These are phyloP conservation scores for Trypanosoma mega DNA, from an alignment of 208 protist genomes.

Conservation along the genomic window DNA sequence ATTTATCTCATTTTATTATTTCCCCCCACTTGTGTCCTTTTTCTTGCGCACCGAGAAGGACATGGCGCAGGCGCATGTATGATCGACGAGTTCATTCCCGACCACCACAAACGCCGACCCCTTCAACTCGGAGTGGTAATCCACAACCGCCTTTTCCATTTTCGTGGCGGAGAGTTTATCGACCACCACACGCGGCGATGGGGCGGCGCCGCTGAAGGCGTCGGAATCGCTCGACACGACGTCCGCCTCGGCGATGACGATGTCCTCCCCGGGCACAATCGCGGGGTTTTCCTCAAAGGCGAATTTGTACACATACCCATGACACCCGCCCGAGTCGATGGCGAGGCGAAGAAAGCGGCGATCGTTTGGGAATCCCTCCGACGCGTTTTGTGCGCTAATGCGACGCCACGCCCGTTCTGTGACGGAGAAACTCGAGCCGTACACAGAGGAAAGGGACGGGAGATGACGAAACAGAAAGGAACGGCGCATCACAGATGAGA, in stretches of 20 bases:
- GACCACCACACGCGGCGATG: slow-evolving; percentile 60
- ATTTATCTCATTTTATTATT: not conserved
- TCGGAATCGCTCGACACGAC: slow-evolving; percentile 25
- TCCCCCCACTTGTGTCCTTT: slow-evolving; percentile 1
- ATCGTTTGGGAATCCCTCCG: slow-evolving; percentile 78
- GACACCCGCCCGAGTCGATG: slow-evolving; percentile 87
- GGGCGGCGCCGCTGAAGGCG: slow-evolving; percentile 25
- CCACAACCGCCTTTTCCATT: slow-evolving; percentile 68
- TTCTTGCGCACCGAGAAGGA: slow-evolving; percentile 85
- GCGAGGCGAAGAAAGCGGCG: slow-evolving; percentile 72
- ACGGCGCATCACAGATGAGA: slow-evolving; percentile 1
- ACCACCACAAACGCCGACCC: slow-evolving; percentile 87
- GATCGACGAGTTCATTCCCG: slow-evolving; percentile 86
- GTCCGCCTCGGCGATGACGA: slow-evolving; percentile 62
- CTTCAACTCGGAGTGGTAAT: slow-evolving; percentile 90
- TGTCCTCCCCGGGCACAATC: slow-evolving; percentile 63
- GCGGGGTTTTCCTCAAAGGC: slow-evolving; percentile 51
- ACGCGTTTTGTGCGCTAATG: slow-evolving; percentile 68
- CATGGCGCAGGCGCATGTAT: slow-evolving; percentile 87
- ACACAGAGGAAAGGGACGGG: slow-evolving; percentile 43
- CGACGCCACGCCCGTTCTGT: slow-evolving; percentile 65
- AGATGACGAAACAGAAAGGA: slow-evolving; percentile 14
- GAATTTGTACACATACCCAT: slow-evolving; percentile 91
- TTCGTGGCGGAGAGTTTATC: slow-evolving; percentile 72
- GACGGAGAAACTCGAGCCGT: slow-evolving; percentile 77